Base-by-base conservation (phyloP, 176 grass and related monocot genomes). In the Alloteropsis semialata region DNA sequence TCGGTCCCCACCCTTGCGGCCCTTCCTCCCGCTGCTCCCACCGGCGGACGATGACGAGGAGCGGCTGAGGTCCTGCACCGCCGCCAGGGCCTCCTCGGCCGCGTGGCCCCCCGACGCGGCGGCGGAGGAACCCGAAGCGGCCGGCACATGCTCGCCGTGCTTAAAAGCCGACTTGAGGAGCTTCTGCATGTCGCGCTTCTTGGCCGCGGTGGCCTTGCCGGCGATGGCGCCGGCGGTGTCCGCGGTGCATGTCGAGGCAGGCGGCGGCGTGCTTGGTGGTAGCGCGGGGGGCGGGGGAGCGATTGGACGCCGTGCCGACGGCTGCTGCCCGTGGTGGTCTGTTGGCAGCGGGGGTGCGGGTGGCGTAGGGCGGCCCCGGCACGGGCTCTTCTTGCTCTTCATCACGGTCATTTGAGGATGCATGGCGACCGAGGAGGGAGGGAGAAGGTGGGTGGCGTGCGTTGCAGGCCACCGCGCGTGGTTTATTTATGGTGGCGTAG, bases 21-120 rank as follows among this genome's bases (percentile, higher is more conserved):
- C 78, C 48, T 69, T 81, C n/a, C 78, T 69, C 16, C 51, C 79
- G 18, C 79, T 82, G 66, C 51, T 82, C 18, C 67, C 80, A 1
- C 67, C 28, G 12, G 80, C 53, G 3, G 80, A 82, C 6, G 67
- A 82, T 27, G 80, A 82, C 1, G 66, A 70, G 1, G 67, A 82
- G 12, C 67, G 17, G 64, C 63, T 81, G 33, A 55, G 50, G 63
- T 69, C 63, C 33, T 67, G 77, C 44, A 29, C 33, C 22, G 12
- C 51, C 21, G 21, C 51, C 8, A 68, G 24, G 34, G 34, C 50
- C 2, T 62, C 75, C 37, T 46, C 30, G 15, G 2, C 42, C 8
- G 15, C 24, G 19, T 16, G 32, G 22, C 32, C 5, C 18, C 53
- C 53, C 17, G 22, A 0, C n/a, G 21, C 13, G 21, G 33, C 10